phyloP scores from a whole-genome alignment of 768 basidiomycete species.

The Rhizopogon vulgaris region DNA sequence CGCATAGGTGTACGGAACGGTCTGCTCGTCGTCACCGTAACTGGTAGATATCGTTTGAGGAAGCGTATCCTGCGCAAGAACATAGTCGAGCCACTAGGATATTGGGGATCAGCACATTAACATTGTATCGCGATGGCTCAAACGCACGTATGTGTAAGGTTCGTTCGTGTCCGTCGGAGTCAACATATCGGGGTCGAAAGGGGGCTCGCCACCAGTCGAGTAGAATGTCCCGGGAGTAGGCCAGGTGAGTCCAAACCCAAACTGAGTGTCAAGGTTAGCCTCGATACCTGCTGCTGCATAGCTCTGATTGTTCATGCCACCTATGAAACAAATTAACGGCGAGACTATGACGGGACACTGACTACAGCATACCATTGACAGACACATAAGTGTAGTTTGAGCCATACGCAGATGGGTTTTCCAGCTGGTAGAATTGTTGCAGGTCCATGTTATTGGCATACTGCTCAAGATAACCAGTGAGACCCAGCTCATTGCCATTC shows the following conservation, averaged over 20 bases:
- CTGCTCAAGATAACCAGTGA: conserved; percentile 49
- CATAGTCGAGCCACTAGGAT: conserved; percentile 56
- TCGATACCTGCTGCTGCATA: conserved; percentile 49
- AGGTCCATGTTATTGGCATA: conserved; percentile 52
- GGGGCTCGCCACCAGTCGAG: conserved; percentile 58
- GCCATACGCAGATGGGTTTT: conserved; percentile 42
- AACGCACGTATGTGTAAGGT: conserved; percentile 40
- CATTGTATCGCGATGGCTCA: not conserved
- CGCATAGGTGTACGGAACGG: conserved; percentile 58
- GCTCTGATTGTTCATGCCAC: conserved; percentile 56
- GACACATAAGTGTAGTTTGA: conserved; percentile 49
- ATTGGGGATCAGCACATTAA: not conserved
- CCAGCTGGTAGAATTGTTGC: conserved; percentile 42
- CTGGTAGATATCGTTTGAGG: conserved; percentile 67
- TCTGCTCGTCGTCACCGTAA: conserved; percentile 70
- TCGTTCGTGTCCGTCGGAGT: conserved; percentile 43
- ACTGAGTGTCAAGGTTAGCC: conserved; percentile 65
- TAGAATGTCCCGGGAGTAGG: conserved; percentile 57
- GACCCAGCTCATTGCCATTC: conserved; percentile 43
- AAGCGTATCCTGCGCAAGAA: conserved; percentile 36
- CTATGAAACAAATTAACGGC: conserved; percentile 26
- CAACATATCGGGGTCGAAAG: conserved; percentile 43
- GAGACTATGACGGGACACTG: not conserved
- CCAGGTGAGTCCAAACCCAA: conserved; percentile 57
- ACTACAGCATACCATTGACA: conserved; percentile 40